Evolutionary conservation across 331 rosid genomes (phyloP).

Genomic region (Dryas integrifolia): DNA sequence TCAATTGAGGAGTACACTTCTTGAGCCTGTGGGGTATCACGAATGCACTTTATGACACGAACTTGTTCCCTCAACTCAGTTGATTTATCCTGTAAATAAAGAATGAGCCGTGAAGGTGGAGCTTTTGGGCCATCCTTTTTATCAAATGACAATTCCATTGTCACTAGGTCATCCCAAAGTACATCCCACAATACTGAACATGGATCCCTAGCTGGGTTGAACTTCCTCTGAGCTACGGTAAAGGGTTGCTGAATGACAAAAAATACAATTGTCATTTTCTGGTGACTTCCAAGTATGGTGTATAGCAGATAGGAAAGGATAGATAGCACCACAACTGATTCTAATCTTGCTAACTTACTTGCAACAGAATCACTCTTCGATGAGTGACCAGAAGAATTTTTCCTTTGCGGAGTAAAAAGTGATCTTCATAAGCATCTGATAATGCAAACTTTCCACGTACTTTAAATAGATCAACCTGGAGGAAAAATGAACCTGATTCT

Average conservation of each 20-base stretch:
- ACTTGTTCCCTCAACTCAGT: constrained; percentile 59
- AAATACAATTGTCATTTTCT: not conserved
- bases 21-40: constrained; percentile 62
- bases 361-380: constrained; percentile 80
- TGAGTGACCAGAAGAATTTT: constrained; percentile 78
- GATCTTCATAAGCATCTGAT: constrained; percentile 98
- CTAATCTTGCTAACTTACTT: constrained; percentile 52
- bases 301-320: not conserved
- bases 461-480: constrained; percentile 96
- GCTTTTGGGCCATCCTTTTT: constrained; percentile 72
- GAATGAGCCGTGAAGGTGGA: constrained; percentile 64
- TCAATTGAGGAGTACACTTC: constrained; percentile 80
- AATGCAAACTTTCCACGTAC: constrained; percentile 98
- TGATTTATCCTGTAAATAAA: constrained; percentile 62
- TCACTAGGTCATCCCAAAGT: constrained; percentile 69
- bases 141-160: constrained; percentile 72
- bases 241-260: constrained; percentile 83
- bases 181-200: constrained; percentile 95
- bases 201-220: constrained; percentile 92
- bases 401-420: constrained; percentile 84
- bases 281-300: not conserved
- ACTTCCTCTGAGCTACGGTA: constrained; percentile 82
- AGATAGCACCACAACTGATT: constrained; percentile 17
- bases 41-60: constrained; percentile 63
- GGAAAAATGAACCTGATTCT: constrained; percentile 94